Base-by-base conservation (phyloP, 164 flowering plant genomes). In the Chimonanthus salicifolius region DNA sequence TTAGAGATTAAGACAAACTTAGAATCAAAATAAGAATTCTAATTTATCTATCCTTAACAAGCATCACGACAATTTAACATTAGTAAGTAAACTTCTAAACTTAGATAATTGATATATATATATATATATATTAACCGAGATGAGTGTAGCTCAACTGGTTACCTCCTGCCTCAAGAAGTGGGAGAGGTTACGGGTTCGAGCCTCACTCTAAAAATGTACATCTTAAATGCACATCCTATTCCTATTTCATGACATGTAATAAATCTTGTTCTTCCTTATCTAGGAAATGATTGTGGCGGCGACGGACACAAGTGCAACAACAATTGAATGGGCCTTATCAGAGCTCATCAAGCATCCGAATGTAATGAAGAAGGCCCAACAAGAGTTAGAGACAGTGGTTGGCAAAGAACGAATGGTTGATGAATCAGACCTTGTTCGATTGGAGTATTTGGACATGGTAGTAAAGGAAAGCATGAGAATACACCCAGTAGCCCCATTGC, bases 391-490 rank as follows among this genome's bases (percentile, higher is more conserved):
- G 46, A 69, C 15, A 4, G 58, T 77, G 4, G 71, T 80, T 0
- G 80, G 85, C 3, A 54, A 63, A 64, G 62, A 72, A 8, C 47
- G 78, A 11, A 54, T 45, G 62, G 80, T 76, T n/a, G 83, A 78
- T 33, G 81, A 79, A 47, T 20, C 58, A 1, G 82, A 82, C 73
- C 78, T 82, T 69, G 58, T 46, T 2, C 63, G 69, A 47, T 43
- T 82, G 33, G 63, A 64, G 8, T 82, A 82, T 75, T 71, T 79
- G 68, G 80, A 75, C 67, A 79, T 77, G 82, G 81, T 80, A n/a
- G 60, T 82, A 58, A 82, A 79, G 67, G 84, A 82, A 68, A 68
- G 54, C 75, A 9, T 81, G 69, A 72, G 86, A 69, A 70, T 84
- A 2, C 83, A 84, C 51, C 86, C 84, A 15, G 79, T 71, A 0